Conservation (phyloP, 805 yeast genomes). For the Saturnispora dispora region DNA sequence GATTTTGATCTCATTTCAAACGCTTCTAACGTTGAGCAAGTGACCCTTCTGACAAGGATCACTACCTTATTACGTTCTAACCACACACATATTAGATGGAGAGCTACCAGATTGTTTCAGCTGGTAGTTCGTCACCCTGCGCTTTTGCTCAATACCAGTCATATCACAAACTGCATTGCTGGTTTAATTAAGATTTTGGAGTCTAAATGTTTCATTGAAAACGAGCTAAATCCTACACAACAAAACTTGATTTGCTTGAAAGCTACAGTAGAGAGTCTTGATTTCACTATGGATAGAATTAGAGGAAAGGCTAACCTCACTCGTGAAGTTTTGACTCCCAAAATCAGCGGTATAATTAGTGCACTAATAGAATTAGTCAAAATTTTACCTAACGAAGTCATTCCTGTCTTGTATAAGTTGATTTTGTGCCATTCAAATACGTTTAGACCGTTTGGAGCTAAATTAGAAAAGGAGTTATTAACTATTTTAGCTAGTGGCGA, state of each 20-base stretch:
- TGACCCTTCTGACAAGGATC: constrained; percentile 39
- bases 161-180: constrained; percentile 25
- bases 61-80: constrained; percentile 37
- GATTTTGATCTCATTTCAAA: constrained; percentile 9
- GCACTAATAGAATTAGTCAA: constrained; percentile 39
- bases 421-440: constrained; percentile 62
- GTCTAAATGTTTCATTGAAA: constrained; percentile 29
- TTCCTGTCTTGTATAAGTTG: constrained; percentile 35
- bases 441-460: constrained; percentile 68
- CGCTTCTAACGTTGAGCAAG: constrained; percentile 42
- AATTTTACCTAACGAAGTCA: constrained; percentile 29
- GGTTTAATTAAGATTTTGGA: constrained; percentile 35
- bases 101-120: constrained; percentile 43
- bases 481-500: constrained; percentile 27
- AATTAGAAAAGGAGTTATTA: constrained; percentile 40
- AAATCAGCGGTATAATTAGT: constrained; percentile 52
- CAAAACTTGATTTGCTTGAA: constrained; percentile 23
- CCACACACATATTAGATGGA: constrained; percentile 43
- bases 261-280: constrained; percentile 33
- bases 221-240: constrained; percentile 22
- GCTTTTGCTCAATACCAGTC: constrained; percentile 32
- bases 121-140: constrained; percentile 30
- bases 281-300: constrained; percentile 37
- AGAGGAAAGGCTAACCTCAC: constrained; percentile 79
- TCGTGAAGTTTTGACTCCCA: constrained; percentile 77